Base-by-base conservation (phyloP, 2,329 filamentous ascomycete genomes). In the Allantophomopsis lycopodina region DNA sequence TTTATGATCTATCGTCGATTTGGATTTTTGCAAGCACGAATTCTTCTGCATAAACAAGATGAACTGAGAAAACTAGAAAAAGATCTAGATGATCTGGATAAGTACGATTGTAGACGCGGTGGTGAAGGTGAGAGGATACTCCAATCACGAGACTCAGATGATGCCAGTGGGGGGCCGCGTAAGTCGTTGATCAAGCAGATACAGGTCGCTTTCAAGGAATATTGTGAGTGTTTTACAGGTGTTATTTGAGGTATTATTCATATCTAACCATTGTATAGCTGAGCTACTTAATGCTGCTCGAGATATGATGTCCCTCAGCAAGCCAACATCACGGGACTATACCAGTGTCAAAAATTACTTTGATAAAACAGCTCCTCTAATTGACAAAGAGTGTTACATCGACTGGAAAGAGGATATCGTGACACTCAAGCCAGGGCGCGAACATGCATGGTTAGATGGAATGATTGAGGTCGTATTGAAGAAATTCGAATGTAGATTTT, bases 1-100 rank as follows among this genome's bases (percentile, higher is more conserved):
- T 65, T 64, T 40, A 58, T 58, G 48, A 40, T 65, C 2, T 65
- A 60, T 42, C 53, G 62, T 5, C 50, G 60, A 1, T 66, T 64
- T 35, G 61, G 61, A 2, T 60, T 55, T 33, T 45, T 65, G 0
- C 60, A 63, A 35, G 48, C 59, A 0, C 52, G 63, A 1, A 37
- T 65, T 1, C 47, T 63, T 2, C 30, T 28, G 3, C 8, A 28
- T 12, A 28, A 28, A 28, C 23, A 28, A 28, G 23, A 28, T 28
- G 23, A 28, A 8, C 23, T 28, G 11, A 4, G 23, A 12, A 12
- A 3, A 10, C 10, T 28, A 12, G 23, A 28, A 28, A 8, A 28
- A 12, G 11, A 28, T 6, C 23, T 28, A 3, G 23, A 28, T 28
- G 11, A 12, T 3, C 7, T 28, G 5, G 23, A 28, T 28, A 28